Base-by-base conservation (phyloP, 169 alveolate species). In the Plasmodium falciparum region DNA sequence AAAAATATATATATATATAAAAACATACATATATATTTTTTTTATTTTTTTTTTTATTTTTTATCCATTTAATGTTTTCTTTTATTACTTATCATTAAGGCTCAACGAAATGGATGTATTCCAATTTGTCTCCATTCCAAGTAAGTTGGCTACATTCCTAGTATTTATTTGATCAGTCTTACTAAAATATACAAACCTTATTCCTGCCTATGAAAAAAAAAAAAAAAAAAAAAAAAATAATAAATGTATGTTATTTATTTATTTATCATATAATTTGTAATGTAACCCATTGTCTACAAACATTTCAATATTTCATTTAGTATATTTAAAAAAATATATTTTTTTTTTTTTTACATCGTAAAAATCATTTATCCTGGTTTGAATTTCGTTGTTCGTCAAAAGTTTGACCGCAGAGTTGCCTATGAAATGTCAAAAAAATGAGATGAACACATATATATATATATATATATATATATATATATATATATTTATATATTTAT, bases 61-160 rank as follows among this genome's bases (percentile, higher is more conserved):
- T 50, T 50, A n/a, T 12, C 22, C 7, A 12, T 52, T 52, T 52
- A 52, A 52, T 52, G 22, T 0, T n/a, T n/a, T 11, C 2, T 15
- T 43, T 20, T 13, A 74, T 50, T 13, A 76, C 89, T 76, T 76
- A 52, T 76, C 89, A 22, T 39, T 76, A 29, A 76, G 76, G 29
- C 89, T 73, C 63, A 95, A 80, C 0, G 95, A 88, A 12, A 95
- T 94, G 95, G 94, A 85, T 7, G 96, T 91, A 88, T 95, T 95
- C 97, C 97, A 95, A 15, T 93, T 92, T 2, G 96, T 94, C 45
- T 95, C 97, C 85, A 93, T 75, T 13, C 97, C 97, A 29, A 95
- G 75, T 22, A 73, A 89, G 43, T 92, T 89, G 12, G 97, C 96
- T 43, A 90, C 63, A 20, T 88, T 90, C 24, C 95, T 69, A 26